Evolutionary conservation across 129 eudicot genomes (phyloP).

Genomic region (Heracleum sosnowskyi): DNA sequence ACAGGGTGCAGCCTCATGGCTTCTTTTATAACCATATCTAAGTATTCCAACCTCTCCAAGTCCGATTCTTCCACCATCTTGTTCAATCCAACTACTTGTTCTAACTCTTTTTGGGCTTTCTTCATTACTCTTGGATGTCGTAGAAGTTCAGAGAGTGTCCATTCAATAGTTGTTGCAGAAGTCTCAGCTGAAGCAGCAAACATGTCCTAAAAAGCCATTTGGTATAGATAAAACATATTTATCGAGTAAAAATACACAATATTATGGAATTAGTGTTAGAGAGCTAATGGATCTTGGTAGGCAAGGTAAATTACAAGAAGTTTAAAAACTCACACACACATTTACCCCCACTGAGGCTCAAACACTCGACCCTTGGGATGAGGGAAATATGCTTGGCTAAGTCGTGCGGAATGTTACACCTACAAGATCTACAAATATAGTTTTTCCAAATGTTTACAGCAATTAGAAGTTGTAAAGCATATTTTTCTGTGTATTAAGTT

Average conservation of each 20-base stretch:
- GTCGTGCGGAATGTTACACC: too few species aligned
- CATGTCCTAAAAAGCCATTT: constrained; percentile 25
- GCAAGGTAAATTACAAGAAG: too few species aligned
- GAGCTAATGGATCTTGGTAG: too few species aligned
- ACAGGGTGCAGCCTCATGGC: constrained; percentile 41
- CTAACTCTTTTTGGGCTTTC: constrained; percentile 28
- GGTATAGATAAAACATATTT: neutral
- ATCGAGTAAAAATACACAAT: neutral
- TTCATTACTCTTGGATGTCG: constrained; percentile 22
- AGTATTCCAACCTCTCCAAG: constrained; percentile 24
- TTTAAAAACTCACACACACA: too few species aligned
- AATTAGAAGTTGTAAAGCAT: too few species aligned
- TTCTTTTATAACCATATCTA: constrained; percentile 46
- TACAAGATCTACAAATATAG: too few species aligned
- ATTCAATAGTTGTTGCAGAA: constrained; percentile 24
- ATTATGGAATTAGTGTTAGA: too few species aligned
- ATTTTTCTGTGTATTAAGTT: too few species aligned
- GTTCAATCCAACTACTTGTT: constrained; percentile 28
- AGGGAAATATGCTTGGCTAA: too few species aligned
- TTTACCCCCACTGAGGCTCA: too few species aligned
- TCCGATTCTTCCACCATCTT: constrained; percentile 39
- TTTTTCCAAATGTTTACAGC: too few species aligned
- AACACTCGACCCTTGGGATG: too few species aligned
- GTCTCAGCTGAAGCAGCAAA: constrained; percentile 30
- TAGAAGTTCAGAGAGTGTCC: constrained; percentile 38